A percentile compares a stretch with the other conserved stretches of the same genome.
Conservation (phyloP, 495 filamentous ascomycete genomes). For the Cercophora sp. region DNA sequence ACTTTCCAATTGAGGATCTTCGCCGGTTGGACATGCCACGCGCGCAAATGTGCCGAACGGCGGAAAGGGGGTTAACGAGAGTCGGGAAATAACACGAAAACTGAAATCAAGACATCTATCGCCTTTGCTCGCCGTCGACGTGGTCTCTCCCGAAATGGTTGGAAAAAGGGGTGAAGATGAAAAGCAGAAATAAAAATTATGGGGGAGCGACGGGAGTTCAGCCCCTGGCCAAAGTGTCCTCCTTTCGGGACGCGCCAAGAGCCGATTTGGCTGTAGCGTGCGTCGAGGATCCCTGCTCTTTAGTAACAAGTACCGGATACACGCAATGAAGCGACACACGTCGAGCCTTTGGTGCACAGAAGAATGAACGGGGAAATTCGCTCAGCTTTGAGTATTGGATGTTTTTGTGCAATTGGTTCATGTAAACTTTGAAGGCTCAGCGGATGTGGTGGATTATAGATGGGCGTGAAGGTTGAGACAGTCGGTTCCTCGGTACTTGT, state of each 20-base stretch:
- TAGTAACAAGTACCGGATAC: slow-evolving; percentile 8
- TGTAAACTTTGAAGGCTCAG: no score
- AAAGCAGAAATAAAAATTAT: slow-evolving; percentile 2
- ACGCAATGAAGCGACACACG: no score
- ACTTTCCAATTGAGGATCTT: no score
- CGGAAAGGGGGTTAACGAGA: slow-evolving; percentile 6
- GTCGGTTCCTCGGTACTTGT: no score
- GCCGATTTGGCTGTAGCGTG: slow-evolving; percentile 6
- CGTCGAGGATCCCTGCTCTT: not conserved
- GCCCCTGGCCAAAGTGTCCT: slow-evolving; percentile 12
- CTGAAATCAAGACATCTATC: not conserved
- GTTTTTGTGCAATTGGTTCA: not conserved
- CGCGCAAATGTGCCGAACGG: not conserved
- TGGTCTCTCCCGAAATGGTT: not conserved
- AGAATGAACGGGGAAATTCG: no score
- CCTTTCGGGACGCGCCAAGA: not conserved
- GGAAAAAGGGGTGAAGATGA: slow-evolving; percentile 2
- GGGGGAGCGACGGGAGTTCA: not conserved
- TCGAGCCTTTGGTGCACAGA: no score
- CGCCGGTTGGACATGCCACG: no score
- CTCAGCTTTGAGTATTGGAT: not conserved
- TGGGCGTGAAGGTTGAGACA: not conserved
- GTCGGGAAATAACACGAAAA: no score
- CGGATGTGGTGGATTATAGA: not conserved
- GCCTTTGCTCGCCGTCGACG: not conserved